Percentiles rank a stretch among this genome's conserved stretches.
Conservation (phyloP, 2,329 filamentous ascomycete genomes). For the Colletotrichum kahawae region DNA sequence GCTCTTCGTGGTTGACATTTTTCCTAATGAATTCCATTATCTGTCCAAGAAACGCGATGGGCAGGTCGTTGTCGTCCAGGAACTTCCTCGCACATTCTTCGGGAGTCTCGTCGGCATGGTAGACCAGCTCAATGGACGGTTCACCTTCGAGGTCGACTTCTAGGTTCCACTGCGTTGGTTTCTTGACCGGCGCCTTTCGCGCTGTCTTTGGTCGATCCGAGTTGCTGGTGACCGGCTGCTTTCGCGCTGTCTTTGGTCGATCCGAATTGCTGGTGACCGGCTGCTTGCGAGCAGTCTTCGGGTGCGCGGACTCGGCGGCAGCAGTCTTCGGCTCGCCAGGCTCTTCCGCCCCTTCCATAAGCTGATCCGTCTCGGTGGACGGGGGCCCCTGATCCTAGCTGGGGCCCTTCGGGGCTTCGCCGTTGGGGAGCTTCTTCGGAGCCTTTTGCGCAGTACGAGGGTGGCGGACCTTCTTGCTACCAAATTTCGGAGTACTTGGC, state of each 20-base stretch:
- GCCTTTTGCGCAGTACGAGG: not conserved
- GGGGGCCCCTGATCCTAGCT: not conserved
- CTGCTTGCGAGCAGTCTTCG: not conserved
- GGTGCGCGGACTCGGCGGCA: not conserved
- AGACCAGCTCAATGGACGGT: not conserved
- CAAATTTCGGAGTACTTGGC: not conserved
- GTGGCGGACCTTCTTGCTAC: not conserved
- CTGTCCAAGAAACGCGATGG: not conserved
- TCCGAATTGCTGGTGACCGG: not conserved
- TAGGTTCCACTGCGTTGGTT: not conserved
- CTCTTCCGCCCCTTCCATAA: not conserved
- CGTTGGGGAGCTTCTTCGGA: not conserved
- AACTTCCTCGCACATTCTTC: not conserved
- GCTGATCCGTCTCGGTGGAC: not conserved
- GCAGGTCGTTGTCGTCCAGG: not conserved
- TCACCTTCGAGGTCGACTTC: not conserved
- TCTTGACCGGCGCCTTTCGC: not conserved
- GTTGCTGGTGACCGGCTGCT: not conserved
- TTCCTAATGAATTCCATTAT: not conserved
- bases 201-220: not conserved
- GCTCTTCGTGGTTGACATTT: not conserved
- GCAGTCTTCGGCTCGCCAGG: not conserved
- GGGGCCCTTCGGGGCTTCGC: not conserved
- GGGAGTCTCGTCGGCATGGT: not conserved
- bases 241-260: not conserved